These are phyloP conservation scores for Trichoderma afroharzianum DNA, from an alignment of 2,329 filamentous ascomycete genomes.

Conservation along the genomic window DNA sequence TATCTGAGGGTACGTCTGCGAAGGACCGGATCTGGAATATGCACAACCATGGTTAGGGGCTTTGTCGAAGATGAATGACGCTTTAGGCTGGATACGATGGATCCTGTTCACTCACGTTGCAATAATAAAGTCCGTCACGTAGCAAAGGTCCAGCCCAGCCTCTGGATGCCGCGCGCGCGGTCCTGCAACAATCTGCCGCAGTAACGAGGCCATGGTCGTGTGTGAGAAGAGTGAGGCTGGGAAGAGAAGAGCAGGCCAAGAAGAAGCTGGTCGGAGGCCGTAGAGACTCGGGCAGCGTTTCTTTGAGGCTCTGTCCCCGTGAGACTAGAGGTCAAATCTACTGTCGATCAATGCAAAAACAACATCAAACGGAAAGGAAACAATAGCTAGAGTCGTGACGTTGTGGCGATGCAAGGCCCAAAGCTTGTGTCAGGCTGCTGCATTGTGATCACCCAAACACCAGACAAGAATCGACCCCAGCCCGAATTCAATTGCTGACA, in stretches of 20 bases:
- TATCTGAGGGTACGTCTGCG: constrained; percentile 81
- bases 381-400: background rate
- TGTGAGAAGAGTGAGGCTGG: background rate
- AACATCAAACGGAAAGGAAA: background rate
- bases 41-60: background rate
- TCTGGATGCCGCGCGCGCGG: constrained; percentile 81
- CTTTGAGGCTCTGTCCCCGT: background rate
- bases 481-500: background rate
- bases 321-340: background rate
- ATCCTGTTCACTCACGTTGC: constrained; percentile 45
- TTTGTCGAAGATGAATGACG: background rate
- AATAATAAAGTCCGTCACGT: constrained; percentile 79
- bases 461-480: background rate
- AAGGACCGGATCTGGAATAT: constrained; percentile 74
- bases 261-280: background rate
- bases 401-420: background rate
- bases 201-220: constrained; percentile 57
- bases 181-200: constrained; percentile 88
- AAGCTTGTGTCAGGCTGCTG: background rate
- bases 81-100: background rate
- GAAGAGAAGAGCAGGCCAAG: background rate
- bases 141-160: constrained; percentile 88
- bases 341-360: background rate
- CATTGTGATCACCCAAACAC: background rate
- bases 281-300: background rate